Evolutionary conservation across 2,329 filamentous ascomycete genomes (phyloP), one percentile per base, ranked within the genome.

Genomic region (Botrytis tulipae): DNA sequence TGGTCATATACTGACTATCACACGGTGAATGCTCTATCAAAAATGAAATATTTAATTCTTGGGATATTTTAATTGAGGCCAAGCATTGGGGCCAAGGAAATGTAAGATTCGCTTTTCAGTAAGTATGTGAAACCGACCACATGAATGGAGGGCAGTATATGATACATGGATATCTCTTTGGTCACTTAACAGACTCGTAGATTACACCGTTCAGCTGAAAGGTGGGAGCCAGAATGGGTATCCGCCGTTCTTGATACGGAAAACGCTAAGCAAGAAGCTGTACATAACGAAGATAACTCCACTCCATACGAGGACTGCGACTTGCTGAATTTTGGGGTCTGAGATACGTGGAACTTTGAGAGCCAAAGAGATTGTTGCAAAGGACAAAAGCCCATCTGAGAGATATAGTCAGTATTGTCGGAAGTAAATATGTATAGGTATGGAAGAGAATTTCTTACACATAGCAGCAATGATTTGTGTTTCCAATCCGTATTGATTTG

Each of bases 221-320:
- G 96, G 96, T 72, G 96, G 96, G 75, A 99, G 87, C 80, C 91
- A 94, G 84, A 98, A 98, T 25, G 95, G 95, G 83, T 99, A 99
- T 37, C 94, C 94, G 48, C 91, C 90, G 81, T 98, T 99, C 90
- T 99, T 99, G 79, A 92, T 86, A 79, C 95, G 90, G 88, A 99
- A 99, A 76, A 97, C 87, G 83, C 93, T 98, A 77, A 99, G 88
- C 76, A 99, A 86, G 84, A 97, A 96, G 85, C 95, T 97, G 86
- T 98, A 98, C 84, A 94, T 90, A 76, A 92, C 84, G 78, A 97
- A 90, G 73, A 98, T 84, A 44, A 96, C 85, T 63, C 85, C 89
- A 32, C 89, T 91, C 93, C 94, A 98, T 61, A 92, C 86, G 73
- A 98, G 83, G 9, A 97, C 91, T 51, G 92, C 91, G 54, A 96